Base-by-base conservation (phyloP, 208 protist genomes). In the Leptomonas seymouri region DNA sequence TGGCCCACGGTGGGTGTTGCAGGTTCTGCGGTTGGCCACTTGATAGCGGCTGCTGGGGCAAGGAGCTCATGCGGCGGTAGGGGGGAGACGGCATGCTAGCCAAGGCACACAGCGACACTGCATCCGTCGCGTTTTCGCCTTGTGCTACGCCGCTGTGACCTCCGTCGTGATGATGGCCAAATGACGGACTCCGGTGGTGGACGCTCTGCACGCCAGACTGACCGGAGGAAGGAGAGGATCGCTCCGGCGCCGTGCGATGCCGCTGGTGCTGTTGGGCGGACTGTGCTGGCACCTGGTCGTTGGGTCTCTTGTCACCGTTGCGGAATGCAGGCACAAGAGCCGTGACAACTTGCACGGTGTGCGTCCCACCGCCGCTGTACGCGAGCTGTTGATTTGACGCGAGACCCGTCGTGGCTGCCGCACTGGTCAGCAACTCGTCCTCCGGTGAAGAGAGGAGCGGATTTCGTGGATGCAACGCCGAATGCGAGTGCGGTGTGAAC, bases 221-320 rank as follows among this genome's bases (percentile, higher is more conserved):
- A 9, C 11, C 15, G 16, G 28, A 36, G 3, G 21, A 41, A n/a
- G 61, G 45, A 14, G 42, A 55, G 11, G 42, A 51, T 6, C 8
- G 30, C 1, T 14, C 20, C 0, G 31, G 21, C 8, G 15, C 20
- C 15, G 48, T 23, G 36, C 48, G 46, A 3, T 45, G 61, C 34
- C 31, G 63, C 39, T 70, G 63, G 25, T 56, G 60, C 31, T 46
- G 62, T 14, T 67, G 63, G 9, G 34, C 3, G 34, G 34, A 39
- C 34, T 39, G 11, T 4, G 18, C 0, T 49, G n/a, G 21, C 11
- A 50, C 3, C 0, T 7, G 1, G 30, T 57, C 63, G 34, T 46
- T 8, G 41, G 55, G 21, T 28, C 50, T 34, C 42, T 65, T 34
- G 56, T 81, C 65, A 27, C 77, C 65, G 76, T 81, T 71, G 59